Conservation (phyloP, 2,329 filamentous ascomycete species). For the Conoideocrella luteorostrata region DNA sequence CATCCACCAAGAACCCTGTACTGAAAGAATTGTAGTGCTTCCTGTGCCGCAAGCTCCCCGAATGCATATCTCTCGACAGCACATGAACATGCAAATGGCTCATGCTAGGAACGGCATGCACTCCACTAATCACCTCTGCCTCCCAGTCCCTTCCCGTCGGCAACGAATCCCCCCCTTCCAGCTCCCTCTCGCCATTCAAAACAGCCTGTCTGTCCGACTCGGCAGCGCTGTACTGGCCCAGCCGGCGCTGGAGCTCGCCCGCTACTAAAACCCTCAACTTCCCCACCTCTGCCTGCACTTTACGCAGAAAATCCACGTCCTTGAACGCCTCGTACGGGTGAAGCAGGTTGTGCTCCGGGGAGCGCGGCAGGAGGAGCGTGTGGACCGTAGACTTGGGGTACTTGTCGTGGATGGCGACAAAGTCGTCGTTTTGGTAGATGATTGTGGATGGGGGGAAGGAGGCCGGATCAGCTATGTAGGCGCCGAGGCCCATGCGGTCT, state of each 20-base stretch:
- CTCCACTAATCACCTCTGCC: conserved; percentile 65
- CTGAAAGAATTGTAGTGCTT: conserved; percentile 93
- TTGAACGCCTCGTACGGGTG: conserved; percentile 76
- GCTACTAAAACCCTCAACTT: conserved; percentile 62
- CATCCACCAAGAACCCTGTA: conserved; percentile 72
- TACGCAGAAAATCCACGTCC: conserved; percentile 60
- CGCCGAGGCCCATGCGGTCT: conserved; percentile 55
- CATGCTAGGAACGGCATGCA: conserved; percentile 90
- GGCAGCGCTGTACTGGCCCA: conserved; percentile 54
- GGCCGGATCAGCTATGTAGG: conserved; percentile 59
- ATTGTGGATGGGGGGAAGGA: conserved; percentile 55
- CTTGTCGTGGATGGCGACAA: conserved; percentile 72
- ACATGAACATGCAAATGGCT: conserved; percentile 87
- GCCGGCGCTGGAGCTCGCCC: conserved; percentile 64
- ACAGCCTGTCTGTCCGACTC: conserved; percentile 63
- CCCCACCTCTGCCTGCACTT: conserved; percentile 53
- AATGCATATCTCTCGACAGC: conserved; percentile 72
- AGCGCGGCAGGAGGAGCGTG: conserved; percentile 78
- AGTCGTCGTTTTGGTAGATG: conserved; percentile 60
- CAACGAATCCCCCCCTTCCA: conserved; percentile 26
- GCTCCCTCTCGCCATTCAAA: conserved; percentile 45
- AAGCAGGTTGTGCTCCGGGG: conserved; percentile 48
- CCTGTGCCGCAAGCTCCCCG: conserved; percentile 63
- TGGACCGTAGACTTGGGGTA: conserved; percentile 85
- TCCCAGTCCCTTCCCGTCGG: conserved; percentile 74